Percentiles rank a stretch among this genome's conserved stretches.
These are phyloP conservation scores for Suillus bovinus DNA, from an alignment of 768 basidiomycete species.

Conservation along the genomic window DNA sequence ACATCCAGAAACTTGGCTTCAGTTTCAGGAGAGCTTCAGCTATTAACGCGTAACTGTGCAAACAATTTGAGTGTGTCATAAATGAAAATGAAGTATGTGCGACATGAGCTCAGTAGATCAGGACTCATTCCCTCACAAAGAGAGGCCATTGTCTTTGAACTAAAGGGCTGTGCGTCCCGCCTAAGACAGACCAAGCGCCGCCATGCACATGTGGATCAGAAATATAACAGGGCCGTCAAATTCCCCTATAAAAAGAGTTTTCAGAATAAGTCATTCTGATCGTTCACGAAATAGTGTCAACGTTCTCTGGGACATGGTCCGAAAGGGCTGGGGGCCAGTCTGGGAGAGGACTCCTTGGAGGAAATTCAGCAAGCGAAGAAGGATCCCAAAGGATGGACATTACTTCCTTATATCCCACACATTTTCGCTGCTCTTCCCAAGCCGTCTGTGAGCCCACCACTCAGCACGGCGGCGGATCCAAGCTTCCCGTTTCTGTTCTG, in stretches of 20 bases:
- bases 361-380: constrained; percentile 4
- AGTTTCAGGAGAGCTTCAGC: background rate
- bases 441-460: constrained; percentile 87
- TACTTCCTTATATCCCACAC: constrained; percentile 90
- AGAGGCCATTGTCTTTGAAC: background rate
- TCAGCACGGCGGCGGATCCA: constrained; percentile 90
- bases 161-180: background rate
- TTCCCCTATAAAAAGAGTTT: no score
- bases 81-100: background rate
- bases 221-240: background rate
- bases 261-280: background rate
- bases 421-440: constrained; percentile 86
- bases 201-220: background rate
- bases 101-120: background rate
- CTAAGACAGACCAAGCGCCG: background rate
- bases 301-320: constrained; percentile 19
- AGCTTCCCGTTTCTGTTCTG: constrained; percentile 73
- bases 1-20: background rate
- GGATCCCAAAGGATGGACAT: constrained; percentile 28
- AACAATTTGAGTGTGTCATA: background rate
- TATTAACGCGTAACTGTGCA: background rate
- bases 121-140: background rate
- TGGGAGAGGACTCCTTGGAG: constrained; percentile 12
- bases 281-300: constrained; percentile 25
- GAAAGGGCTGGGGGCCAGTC: constrained; percentile 32